phyloP scores from a whole-genome alignment of 2,329 filamentous ascomycete species.

The Phaeosphaeriaceae sp. region DNA sequence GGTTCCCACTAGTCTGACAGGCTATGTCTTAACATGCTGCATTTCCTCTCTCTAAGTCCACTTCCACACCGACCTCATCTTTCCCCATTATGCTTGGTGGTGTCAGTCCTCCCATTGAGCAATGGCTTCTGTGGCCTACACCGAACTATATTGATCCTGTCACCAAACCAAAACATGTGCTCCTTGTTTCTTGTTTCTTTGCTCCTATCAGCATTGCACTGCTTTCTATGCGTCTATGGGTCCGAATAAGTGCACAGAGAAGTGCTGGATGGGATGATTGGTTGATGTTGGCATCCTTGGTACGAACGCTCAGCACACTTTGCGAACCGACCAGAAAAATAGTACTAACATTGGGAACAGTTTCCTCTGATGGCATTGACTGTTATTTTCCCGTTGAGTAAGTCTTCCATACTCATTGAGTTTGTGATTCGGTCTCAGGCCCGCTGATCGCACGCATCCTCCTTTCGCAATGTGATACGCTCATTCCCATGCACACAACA shows the following conservation, averaged over 20 bases:
- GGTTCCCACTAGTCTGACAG: too few relatives aligned
- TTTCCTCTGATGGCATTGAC: constrained; percentile 20
- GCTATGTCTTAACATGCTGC: too few relatives aligned
- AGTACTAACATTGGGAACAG: constrained; percentile 4
- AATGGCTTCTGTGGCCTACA: constrained; percentile 22
- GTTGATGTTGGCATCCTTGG: constrained; percentile 29
- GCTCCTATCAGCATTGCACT: constrained; percentile 23
- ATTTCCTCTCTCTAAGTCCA: too few relatives aligned
- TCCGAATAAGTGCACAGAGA: constrained; percentile 24
- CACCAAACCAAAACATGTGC: constrained; percentile 16
- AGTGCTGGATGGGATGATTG: constrained; percentile 32
- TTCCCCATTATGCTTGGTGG: constrained; percentile 23
- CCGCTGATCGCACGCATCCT: too few relatives aligned
- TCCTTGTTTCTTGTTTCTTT: constrained; percentile 23
- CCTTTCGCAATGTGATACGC: too few relatives aligned
- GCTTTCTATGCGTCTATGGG: constrained; percentile 28
- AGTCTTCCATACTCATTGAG: too few relatives aligned
- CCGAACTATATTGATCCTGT: constrained; percentile 23
- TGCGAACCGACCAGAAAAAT: background rate
- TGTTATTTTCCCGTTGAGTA: constrained; percentile 24
- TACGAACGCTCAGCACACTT: constrained; percentile 1
- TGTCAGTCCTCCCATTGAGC: constrained; percentile 23
- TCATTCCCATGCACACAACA: background rate
- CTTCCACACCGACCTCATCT: too few relatives aligned
- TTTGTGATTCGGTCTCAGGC: too few relatives aligned